Evolutionary conservation across 495 filamentous ascomycete genomes (phyloP), one percentile per base, ranked within the genome.

Genomic region (Penicillium ucsense): DNA sequence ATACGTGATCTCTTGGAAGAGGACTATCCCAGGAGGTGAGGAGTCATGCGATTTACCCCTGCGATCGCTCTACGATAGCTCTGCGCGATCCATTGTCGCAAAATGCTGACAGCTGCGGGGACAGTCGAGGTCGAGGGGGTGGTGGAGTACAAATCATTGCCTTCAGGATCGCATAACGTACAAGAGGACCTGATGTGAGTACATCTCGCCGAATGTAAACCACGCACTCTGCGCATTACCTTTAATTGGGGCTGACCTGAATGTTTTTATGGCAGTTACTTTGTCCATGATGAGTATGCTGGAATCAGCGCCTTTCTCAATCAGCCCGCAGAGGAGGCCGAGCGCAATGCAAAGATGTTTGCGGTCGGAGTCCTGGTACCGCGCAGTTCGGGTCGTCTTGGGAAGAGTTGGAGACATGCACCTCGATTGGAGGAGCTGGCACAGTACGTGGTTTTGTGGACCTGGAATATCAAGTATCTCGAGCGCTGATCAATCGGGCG

Each of bases 271-370:
- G 38, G 5, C 49, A 83, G 80, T 46, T 95, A 95, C 65, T 98
- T 96, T 64, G 79, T 92, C 29, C 88, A 97, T 58, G 80, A 82
- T 47, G 66, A 76, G 35, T 86, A 89, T 70, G 90, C 89, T 10
- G 92, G 91, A 9, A 73, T 97, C 57, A 96, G 92, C 70, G 88
- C 91, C 34, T 98, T 96, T 59, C 70, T 89, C 64, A 95, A 94
- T 62, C 77, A 74, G 46, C 81, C 85, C n/a, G 87, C 87, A 31
- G 80, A 81, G 2, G 85, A 81, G 44, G 76, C 77, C 34, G 79
- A 87, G 41, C 84, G 92, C 47, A 89, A 94, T 76, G 92, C 92
- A 42, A 76, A 83, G 49, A 95, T 96, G 81, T 81, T 96, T 45
- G 86, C 90, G 10, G 88, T 96, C 20, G 92, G 92, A 10, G 80